Evolutionary conservation across 805 yeast genomes (phyloP).

Genomic region (Alloascoidea hylecoeti): DNA sequence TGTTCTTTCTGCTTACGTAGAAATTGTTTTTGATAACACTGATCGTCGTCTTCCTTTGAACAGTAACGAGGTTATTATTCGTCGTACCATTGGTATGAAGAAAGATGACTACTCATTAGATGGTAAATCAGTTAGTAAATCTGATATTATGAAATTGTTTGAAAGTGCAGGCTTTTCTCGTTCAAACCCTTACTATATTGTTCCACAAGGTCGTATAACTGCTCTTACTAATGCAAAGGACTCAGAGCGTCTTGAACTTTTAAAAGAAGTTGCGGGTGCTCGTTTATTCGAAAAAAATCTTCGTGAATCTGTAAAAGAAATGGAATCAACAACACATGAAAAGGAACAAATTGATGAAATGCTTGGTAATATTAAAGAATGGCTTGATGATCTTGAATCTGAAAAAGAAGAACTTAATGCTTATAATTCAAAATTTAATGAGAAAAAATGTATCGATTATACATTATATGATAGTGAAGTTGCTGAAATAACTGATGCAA

Average conservation of each 20-base stretch:
- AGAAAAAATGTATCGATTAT: conserved; percentile 60
- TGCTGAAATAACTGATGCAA: conserved; percentile 39
- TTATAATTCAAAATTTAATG: conserved; percentile 53
- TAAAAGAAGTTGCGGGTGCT: conserved; percentile 94
- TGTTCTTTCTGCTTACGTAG: conserved; percentile 87
- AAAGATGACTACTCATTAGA: conserved; percentile 86
- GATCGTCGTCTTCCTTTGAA: conserved; percentile 64
- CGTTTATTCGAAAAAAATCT: conserved; percentile 75
- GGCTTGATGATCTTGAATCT: conserved; percentile 64
- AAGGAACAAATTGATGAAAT: conserved; percentile 63
- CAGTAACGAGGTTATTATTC: conserved; percentile 52
- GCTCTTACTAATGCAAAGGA: conserved; percentile 83
- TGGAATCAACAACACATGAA: conserved; percentile 58
- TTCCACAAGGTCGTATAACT: conserved; percentile 91
- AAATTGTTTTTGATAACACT: conserved; percentile 70
- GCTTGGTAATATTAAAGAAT: conserved; percentile 44
- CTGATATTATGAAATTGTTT: conserved; percentile 67
- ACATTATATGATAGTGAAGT: conserved; percentile 69
- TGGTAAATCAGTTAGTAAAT: conserved; percentile 61
- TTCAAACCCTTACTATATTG: conserved; percentile 88
- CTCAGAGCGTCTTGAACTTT: conserved; percentile 56
- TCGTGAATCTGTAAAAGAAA: conserved; percentile 65
- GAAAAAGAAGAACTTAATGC: conserved; percentile 67
- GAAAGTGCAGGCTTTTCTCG: conserved; percentile 90
- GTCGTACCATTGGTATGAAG: conserved; percentile 88